Evolutionary conservation across 164 flowering plant species (phyloP), one percentile per base, ranked within the genome.

Genomic region (Pachysandra terminalis): DNA sequence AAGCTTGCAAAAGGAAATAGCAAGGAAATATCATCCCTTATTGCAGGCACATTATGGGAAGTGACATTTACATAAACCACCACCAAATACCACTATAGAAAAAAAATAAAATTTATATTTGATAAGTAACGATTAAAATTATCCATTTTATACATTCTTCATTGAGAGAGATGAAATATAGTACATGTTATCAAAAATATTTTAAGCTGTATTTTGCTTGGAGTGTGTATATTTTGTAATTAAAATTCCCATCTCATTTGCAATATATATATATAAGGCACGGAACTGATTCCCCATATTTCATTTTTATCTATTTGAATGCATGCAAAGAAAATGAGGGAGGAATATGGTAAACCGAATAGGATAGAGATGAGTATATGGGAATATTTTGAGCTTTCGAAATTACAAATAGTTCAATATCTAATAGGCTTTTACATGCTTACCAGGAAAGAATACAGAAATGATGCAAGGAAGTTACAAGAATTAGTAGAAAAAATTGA

Each of bases 1-100:
- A 95, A 97, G 70, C 87, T 97, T 57, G 78, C 82, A 70, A 89
- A 52, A 15, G 84, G 81, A 45, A n/a, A n/a, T n/a, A 37, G 77
- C 27, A 22, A 27, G 21, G 41, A 25, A 21, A 37, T 24, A 61
- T 19, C 12, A 37, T 15, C 51, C 51, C 1, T 12, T 10, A 45
- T 45, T 45, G 17, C 14, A 45, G 51, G 17, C 17, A 15, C 15
- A 32, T 32, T 7, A 32, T 32, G 37, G 7, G 37, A 45, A 45
- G 51, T 3, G 15, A 5, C 51, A 15, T 45, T 15, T 45, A 7
- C 15, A 45, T 15, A 45, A 45, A 15, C 17, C 51, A 45, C 51
- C 51, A 45, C n/a, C n/a, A n/a, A 15, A 45, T 45, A 45, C 1
- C 51, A 45, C 10, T 15, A 12, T 15, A 10, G 51, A 13, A 12